Evolutionary conservation across 441 rosid genomes (phyloP).

Genomic region (Metrosideros polymorpha): DNA sequence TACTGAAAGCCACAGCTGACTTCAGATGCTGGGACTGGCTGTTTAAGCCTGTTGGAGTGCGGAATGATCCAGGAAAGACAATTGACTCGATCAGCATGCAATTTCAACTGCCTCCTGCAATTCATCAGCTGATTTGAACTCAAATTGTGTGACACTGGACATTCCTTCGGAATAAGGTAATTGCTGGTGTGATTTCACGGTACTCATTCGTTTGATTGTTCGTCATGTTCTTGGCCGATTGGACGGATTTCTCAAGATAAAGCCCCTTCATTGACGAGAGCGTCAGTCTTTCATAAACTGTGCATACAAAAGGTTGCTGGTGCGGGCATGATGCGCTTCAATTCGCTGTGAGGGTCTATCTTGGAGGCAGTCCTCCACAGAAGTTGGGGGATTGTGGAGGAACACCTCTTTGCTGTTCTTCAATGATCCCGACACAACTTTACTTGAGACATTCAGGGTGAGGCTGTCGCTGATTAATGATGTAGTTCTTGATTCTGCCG

Average conservation of each 20-base stretch:
- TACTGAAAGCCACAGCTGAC: background rate
- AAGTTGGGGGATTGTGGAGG: background rate
- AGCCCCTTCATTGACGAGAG: constrained; percentile 66
- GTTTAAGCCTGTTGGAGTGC: background rate
- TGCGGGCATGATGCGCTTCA: constrained; percentile 34
- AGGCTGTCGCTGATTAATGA: background rate
- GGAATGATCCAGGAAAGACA: background rate
- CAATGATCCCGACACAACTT: background rate
- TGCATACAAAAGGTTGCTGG: no score
- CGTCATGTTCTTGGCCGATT: background rate
- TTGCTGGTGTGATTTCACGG: background rate
- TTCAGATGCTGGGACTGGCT: background rate
- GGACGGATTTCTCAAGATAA: constrained; percentile 71
- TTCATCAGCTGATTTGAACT: constrained; percentile 62
- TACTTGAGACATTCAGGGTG: background rate
- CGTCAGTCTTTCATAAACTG: no score
- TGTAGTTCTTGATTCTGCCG: background rate
- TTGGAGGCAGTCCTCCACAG: background rate
- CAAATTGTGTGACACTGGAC: constrained; percentile 71
- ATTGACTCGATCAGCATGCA: background rate
- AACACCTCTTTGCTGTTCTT: background rate
- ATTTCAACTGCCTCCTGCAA: constrained; percentile 43
- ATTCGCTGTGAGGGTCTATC: background rate
- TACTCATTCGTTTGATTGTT: background rate
- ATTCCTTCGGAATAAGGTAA: constrained; percentile 68